Base-by-base conservation (phyloP, 1,284 basidiomycete genomes). In the Fomitopsis schrenkii region DNA sequence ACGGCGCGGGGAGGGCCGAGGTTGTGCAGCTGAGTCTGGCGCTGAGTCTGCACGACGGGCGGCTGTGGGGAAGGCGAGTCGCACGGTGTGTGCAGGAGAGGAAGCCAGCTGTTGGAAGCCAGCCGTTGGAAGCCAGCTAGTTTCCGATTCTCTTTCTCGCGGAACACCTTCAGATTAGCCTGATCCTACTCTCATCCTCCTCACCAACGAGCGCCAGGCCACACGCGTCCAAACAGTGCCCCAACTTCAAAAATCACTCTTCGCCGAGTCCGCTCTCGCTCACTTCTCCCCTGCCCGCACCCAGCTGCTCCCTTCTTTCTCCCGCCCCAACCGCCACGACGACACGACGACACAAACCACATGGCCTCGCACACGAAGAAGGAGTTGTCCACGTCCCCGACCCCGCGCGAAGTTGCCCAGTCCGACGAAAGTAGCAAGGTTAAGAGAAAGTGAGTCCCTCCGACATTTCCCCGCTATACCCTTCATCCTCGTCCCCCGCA, bases 351-450 rank as follows among this genome's bases (percentile, higher is more conserved):
- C 38, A 40, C 14, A 8, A 10, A 8, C 9, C 38, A 14, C 66
- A 90, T 90, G 88, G 84, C 88, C 72, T 81, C 79, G 64, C 84
- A 86, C 71, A 76, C 81, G 68, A 86, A 86, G 82, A 86, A 86
- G 80, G 84, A 86, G 74, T 75, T 71, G 63, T 79, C 77, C 71
- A 84, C 85, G 67, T 77, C 81, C 73, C 82, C 84, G 66, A 82
- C 84, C 67, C 82, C 84, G 72, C 86, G 85, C 68, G 85, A 87
- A 79, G 85, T 85, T 70, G 74, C 75, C 74, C 65, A 66, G 62
- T 64, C 68, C 71, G 83, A 82, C 80, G 83, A 87, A 81, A 85
- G 80, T 76, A 83, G 79, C 79, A 80, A 78, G 75, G 83, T 85
- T 77, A 88, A 89, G 79, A 82, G 86, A 84, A 89, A 88, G 87